These are phyloP conservation scores for Trichoderma breve DNA, from an alignment of 2,329 filamentous ascomycete species.

Conservation along the genomic window DNA sequence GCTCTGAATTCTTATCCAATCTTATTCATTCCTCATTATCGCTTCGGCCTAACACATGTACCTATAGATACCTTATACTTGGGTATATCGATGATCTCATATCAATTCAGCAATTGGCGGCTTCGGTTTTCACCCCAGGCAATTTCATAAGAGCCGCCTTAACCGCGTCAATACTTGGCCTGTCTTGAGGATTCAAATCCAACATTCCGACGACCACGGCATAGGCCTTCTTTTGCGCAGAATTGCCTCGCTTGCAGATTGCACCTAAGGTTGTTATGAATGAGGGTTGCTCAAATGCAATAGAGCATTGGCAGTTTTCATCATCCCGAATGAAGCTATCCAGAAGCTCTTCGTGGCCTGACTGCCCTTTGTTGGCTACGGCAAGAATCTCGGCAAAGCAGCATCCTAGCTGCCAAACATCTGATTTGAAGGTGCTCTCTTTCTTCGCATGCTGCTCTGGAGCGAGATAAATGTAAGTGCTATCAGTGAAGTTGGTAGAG, in stretches of 20 bases:
- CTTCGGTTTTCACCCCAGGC: neutral
- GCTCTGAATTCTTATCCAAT: neutral
- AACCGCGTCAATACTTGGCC: neutral
- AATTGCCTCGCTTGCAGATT: neutral
- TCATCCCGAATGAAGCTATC: neutral
- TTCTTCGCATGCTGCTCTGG: neutral
- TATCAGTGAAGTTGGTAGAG: neutral
- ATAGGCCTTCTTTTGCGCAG: neutral
- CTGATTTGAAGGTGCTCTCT: neutral
- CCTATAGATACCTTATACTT: neutral
- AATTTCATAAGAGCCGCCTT: neutral
- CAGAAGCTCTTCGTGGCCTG: neutral
- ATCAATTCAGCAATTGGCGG: neutral
- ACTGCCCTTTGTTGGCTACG: neutral
- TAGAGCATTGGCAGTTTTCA: neutral
- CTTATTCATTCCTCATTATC: neutral
- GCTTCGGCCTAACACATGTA: neutral
- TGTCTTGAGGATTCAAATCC: neutral
- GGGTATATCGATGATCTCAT: neutral
- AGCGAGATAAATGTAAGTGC: neutral
- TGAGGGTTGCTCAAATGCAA: neutral
- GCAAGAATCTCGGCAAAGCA: slow-evolving; percentile 3
- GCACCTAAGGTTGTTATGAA: neutral
- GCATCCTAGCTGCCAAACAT: slow-evolving; percentile 11
- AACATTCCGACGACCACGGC: neutral